A percentile compares a stretch with the other conserved stretches of the same genome.
These are phyloP conservation scores for Sclerotinia borealis DNA, from an alignment of 2,329 filamentous ascomycete species.

Conservation along the genomic window DNA sequence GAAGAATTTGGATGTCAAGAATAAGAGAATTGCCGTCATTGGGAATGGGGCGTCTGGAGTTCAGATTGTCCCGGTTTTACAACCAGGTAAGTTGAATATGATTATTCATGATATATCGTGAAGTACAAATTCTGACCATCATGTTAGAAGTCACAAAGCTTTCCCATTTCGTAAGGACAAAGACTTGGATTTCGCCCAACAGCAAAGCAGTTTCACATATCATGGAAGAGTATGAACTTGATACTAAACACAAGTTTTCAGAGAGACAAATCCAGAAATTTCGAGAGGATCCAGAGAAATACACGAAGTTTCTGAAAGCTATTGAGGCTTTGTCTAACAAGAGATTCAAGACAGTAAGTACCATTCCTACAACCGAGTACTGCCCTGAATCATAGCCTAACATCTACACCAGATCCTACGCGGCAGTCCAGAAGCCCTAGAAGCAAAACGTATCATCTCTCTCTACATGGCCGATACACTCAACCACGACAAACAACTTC, in stretches of 20 bases:
- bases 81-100: conserved; percentile 12
- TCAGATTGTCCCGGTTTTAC: conserved; percentile 45
- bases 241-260: conserved; percentile 33
- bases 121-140: neutral
- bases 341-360: conserved; percentile 2
- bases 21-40: conserved; percentile 44
- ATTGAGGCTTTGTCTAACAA: conserved; percentile 39
- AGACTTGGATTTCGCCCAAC: conserved; percentile 39
- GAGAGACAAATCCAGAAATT: conserved; percentile 42
- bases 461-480: conserved; percentile 44
- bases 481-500: conserved; percentile 44
- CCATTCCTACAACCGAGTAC: accelerated
- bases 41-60: conserved; percentile 47
- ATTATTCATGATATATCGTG: neutral
- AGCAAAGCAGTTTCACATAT: conserved; percentile 27
- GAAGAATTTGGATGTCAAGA: conserved; percentile 40
- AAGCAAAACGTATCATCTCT: conserved; percentile 7
- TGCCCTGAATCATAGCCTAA: neutral
- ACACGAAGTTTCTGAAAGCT: conserved; percentile 41
- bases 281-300: conserved; percentile 40
- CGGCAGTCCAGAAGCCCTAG: neutral
- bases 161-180: conserved; percentile 40
- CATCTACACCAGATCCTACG: neutral
- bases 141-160: conserved; percentile 34
- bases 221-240: conserved; percentile 30